phyloP scores from a whole-genome alignment of 371 early-diverging fungal species.

The Entomophthora muscae region DNA sequence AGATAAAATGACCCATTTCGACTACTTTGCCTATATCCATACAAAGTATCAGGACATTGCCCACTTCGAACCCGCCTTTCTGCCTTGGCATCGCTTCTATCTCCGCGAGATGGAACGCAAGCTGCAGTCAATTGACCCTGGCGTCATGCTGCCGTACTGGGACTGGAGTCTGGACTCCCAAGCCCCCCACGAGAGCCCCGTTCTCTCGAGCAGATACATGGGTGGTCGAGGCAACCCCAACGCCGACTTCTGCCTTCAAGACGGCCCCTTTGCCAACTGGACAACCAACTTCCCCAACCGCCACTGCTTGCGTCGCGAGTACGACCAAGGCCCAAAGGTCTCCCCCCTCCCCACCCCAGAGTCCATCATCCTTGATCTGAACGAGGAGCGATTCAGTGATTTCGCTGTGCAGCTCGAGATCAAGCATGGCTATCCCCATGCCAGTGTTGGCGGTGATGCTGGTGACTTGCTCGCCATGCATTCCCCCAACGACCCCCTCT shows the following conservation, averaged over 20 bases:
- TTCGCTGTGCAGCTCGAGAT: slow-evolving; percentile 20
- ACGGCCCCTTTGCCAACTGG: not conserved
- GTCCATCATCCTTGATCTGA: not conserved
- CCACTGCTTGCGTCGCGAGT: slow-evolving; percentile 15
- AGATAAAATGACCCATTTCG: not conserved
- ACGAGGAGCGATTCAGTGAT: slow-evolving; percentile 12
- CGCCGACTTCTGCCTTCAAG: not conserved
- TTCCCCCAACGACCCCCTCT: slow-evolving; percentile 32
- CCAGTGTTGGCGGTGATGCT: slow-evolving; percentile 17
- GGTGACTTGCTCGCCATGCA: slow-evolving; percentile 21
- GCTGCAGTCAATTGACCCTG: slow-evolving; percentile 17
- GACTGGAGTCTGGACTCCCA: slow-evolving; percentile 20
- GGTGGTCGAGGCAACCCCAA: slow-evolving; percentile 13
- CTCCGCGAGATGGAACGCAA: slow-evolving; percentile 16
- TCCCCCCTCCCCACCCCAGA: slow-evolving; percentile 14
- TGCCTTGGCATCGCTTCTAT: slow-evolving; percentile 24
- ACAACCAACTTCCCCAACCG: not conserved
- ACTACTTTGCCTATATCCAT: slow-evolving; percentile 2
- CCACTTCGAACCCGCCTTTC: slow-evolving; percentile 12
- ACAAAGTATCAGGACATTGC: not conserved
- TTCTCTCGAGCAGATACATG: slow-evolving; percentile 10
- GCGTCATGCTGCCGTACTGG: slow-evolving; percentile 30
- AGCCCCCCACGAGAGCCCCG: slow-evolving; percentile 7
- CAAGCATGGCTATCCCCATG: slow-evolving; percentile 25
- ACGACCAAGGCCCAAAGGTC: slow-evolving; percentile 10